phyloP scores from a whole-genome alignment of 805 yeast species.

The Geotrichum ghanense region DNA sequence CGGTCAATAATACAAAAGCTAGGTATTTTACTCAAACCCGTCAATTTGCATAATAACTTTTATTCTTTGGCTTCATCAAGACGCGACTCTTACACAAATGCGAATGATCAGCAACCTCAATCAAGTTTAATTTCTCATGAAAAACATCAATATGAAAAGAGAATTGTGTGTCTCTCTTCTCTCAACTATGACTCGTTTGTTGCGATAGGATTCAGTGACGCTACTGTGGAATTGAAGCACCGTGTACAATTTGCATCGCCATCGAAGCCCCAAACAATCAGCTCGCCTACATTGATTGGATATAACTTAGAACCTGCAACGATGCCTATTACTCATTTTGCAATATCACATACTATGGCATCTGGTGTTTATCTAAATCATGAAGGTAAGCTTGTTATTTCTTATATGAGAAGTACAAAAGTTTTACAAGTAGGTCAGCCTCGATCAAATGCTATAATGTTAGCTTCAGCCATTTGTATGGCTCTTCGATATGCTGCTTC shows the following conservation, averaged over 20 bases:
- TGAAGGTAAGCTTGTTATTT: constrained; percentile 9
- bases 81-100: constrained; percentile 5
- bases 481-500: constrained; percentile 60
- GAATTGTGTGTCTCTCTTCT: constrained; percentile 8
- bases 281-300: not conserved
- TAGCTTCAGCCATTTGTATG: constrained; percentile 37
- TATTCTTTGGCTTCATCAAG: constrained; percentile 8
- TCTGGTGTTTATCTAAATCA: constrained; percentile 17
- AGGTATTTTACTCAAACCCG: constrained; percentile 7
- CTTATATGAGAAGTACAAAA: constrained; percentile 9
- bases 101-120: constrained; percentile 7
- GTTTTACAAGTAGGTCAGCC: not conserved
- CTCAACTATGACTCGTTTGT: constrained; percentile 12
- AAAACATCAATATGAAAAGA: constrained; percentile 5
- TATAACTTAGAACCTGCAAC: not conserved
- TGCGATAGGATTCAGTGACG: constrained; percentile 8
- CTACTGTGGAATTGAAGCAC: constrained; percentile 11
- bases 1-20: constrained; percentile 7
- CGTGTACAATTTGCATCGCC: constrained; percentile 4
- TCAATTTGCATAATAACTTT: constrained; percentile 14
- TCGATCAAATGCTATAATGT: constrained; percentile 1
- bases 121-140: constrained; percentile 8
- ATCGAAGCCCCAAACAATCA: constrained; percentile 5
- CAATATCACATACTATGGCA: constrained; percentile 25
- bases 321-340: constrained; percentile 12